Evolutionary conservation across 345 rosid species (phyloP), one percentile per base, ranked within the genome.

Genomic region (Gossypium rotundifolium): DNA sequence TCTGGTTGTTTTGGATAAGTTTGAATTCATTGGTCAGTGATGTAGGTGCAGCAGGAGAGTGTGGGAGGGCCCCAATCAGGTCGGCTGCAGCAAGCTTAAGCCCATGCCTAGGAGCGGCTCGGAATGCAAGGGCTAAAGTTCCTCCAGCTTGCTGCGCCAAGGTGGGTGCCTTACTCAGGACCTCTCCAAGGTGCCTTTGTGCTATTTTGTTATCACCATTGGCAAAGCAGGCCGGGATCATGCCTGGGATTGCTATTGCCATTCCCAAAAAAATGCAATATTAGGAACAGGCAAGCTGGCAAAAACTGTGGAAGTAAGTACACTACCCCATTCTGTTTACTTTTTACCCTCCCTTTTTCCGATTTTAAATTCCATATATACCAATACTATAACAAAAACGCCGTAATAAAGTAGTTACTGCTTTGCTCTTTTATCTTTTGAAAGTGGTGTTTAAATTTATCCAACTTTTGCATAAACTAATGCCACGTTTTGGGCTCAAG

Each of bases 181-280:
- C 93, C n/a, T 76, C 91, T 7, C 96, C 98, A 0, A 88, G 77
- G 77, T 93, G 98, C 59, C 89, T 91, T 1, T 90, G 96, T 67
- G 90, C 96, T 9, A 90, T 89, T 25, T 61, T 91, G 62, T 72
- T 93, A 73, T 93, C 98, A 11, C 97, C 97, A 38, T 53, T 88
- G 83, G 91, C 98, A 13, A 91, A 87, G 84, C 84, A 82, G 20
- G 93, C 94, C 0, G 93, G 97, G 62, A 89, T 93, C 77, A 90
- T 80, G 49, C 96, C 92, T 11, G 93, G 83, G n/a, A 75, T 85
- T 70, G 98, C 96, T 11, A 84, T 93, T 75, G 74, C 87, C 20
- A 81, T 93, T 58, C 98, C 98, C 0, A 91, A 91, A 77, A 77
- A 84, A 96, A 22, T 93, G 98, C 89, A 89, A 85, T 83, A 90